Conservation (phyloP, 2,329 filamentous ascomycete genomes). For the Tricladium varicosporioides region DNA sequence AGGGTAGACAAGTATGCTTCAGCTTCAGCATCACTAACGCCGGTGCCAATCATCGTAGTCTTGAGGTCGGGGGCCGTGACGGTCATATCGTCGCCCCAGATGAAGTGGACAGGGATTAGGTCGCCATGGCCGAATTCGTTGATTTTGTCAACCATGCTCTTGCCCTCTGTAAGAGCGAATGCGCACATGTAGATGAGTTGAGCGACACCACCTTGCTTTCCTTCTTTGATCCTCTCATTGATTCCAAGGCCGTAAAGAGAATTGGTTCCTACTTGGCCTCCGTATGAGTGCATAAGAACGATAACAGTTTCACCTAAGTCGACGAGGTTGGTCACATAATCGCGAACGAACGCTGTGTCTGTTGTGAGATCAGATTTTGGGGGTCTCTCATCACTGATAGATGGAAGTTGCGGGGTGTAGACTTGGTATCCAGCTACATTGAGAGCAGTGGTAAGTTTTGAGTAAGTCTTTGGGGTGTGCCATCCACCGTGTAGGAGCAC, state of each 20-base stretch:
- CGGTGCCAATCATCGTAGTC: constrained; percentile 4
- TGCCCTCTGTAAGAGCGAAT: constrained; percentile 5
- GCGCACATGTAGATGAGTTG: constrained; percentile 11
- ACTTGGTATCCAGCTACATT: constrained; percentile 10
- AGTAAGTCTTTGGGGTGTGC: constrained; percentile 11
- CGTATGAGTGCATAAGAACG: constrained; percentile 15
- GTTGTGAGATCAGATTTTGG: constrained; percentile 11
- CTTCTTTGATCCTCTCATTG: neutral
- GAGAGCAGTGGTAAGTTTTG: constrained; percentile 9
- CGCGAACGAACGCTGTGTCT: constrained; percentile 6
- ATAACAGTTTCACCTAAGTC: constrained; percentile 4
- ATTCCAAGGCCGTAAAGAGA: constrained; percentile 4
- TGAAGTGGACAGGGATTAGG: constrained; percentile 10
- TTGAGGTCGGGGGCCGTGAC: constrained; percentile 6
- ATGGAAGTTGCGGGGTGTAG: constrained; percentile 6
- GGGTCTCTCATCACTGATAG: constrained; percentile 8
- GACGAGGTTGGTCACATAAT: constrained; percentile 6
- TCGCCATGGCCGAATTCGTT: constrained; percentile 10
- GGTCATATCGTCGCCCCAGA: constrained; percentile 11
- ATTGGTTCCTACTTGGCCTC: constrained; percentile 15
- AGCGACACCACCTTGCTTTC: constrained; percentile 4
- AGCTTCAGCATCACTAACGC: neutral
- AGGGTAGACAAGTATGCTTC: constrained; percentile 3
- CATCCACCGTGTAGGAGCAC: constrained; percentile 7
- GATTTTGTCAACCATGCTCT: constrained; percentile 11